A percentile compares a stretch with the other conserved stretches of the same genome.
Conservation (phyloP, 1,284 basidiomycete genomes). For the Ustilago cynodontis region DNA sequence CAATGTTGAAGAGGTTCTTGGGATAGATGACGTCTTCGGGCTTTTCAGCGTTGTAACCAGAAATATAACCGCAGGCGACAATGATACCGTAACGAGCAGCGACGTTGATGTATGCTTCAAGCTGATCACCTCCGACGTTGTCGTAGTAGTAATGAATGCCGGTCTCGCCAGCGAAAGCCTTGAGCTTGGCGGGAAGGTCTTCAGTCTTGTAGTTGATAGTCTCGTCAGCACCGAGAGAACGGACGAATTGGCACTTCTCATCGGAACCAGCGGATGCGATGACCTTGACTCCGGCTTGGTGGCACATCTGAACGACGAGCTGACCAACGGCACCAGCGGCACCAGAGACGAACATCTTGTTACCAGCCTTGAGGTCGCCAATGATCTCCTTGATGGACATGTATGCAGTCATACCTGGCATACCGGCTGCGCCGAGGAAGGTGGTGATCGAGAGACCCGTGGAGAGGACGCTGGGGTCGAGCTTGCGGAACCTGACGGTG, state of each 20-base stretch:
- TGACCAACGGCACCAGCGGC: conserved; percentile 66
- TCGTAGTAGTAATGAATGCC: conserved; percentile 59
- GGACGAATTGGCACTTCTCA: conserved; percentile 86
- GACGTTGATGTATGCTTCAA: conserved; percentile 51
- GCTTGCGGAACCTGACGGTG: conserved; percentile 26
- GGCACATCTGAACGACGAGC: conserved; percentile 74
- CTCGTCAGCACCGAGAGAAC: conserved; percentile 84
- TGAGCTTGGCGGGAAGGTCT: conserved; percentile 71
- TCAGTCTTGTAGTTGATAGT: conserved; percentile 86
- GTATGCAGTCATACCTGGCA: conserved; percentile 69
- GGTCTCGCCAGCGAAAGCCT: conserved; percentile 42
- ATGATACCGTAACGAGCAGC: conserved; percentile 55
- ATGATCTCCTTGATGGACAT: conserved; percentile 61
- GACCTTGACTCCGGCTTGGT: conserved; percentile 75
- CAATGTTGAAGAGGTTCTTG: conserved; percentile 55
- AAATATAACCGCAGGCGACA: conserved; percentile 54
- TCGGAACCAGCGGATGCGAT: conserved; percentile 83
- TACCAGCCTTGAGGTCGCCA: conserved; percentile 53
- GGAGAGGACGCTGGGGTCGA: conserved; percentile 22
- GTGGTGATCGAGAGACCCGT: conserved; percentile 52
- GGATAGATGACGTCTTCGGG: conserved; percentile 49
- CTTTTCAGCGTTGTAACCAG: conserved; percentile 52
- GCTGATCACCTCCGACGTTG: conserved; percentile 58
- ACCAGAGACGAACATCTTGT: conserved; percentile 61
- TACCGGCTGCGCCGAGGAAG: conserved; percentile 69